Evolutionary conservation across 2,329 filamentous ascomycete species (phyloP).

Genomic region (Cordyceps pruinosa): DNA sequence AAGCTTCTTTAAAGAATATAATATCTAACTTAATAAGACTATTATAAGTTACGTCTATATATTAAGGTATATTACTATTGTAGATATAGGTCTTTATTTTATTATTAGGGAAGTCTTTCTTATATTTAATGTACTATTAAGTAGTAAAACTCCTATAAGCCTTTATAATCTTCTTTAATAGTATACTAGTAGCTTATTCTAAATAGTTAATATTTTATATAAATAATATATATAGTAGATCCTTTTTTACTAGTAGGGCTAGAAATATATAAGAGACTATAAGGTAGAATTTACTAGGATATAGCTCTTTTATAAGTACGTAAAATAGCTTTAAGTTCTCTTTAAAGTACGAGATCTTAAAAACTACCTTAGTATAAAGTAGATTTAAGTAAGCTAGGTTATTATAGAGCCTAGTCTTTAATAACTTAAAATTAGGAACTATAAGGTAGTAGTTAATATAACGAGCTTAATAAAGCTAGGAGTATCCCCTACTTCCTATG

Average conservation of each 20-base stretch:
- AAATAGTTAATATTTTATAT: constrained; percentile 98
- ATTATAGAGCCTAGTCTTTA: constrained; percentile 86
- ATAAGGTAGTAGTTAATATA: constrained; percentile 19
- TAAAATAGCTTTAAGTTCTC: constrained; percentile 86
- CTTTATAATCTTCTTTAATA: constrained; percentile 74
- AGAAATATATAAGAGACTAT: constrained; percentile 91
- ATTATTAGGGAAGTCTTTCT: constrained; percentile 61
- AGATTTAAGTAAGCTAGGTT: constrained; percentile 83
- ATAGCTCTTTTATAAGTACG: constrained; percentile 81
- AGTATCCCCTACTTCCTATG: constrained; percentile 49
- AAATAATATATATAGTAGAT: constrained; percentile 75
- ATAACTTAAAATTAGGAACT: constrained; percentile 92
- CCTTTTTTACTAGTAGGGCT: constrained; percentile 70
- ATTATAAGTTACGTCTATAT: constrained; percentile 52
- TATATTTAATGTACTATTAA: constrained; percentile 89
- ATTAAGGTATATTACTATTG: constrained; percentile 63
- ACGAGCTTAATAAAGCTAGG: background rate
- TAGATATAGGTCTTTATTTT: constrained; percentile 66
- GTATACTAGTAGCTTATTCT: constrained; percentile 80
- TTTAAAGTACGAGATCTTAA: constrained; percentile 86
- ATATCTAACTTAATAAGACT: constrained; percentile 91
- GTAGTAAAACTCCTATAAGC: constrained; percentile 92
- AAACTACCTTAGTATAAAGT: constrained; percentile 85
- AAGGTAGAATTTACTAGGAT: constrained; percentile 81
- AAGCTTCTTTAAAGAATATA: constrained; percentile 80